phyloP scores from a whole-genome alignment of 164 flowering plant species.

The Vitis labrusca region DNA sequence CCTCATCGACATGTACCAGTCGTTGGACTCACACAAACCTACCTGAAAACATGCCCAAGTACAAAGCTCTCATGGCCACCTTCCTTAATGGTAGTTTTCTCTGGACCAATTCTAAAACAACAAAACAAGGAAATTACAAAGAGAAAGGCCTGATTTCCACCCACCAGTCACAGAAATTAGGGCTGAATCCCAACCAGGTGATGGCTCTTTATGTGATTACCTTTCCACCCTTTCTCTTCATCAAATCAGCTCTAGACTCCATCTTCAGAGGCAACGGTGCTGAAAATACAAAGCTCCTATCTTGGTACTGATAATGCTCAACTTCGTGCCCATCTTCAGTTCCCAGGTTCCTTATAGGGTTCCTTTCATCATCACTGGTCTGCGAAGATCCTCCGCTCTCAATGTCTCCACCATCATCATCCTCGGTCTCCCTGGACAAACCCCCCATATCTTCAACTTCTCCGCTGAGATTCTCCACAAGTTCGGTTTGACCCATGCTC shows the following conservation, averaged over 20 bases:
- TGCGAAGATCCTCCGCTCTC: conserved; percentile 29
- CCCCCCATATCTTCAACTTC: conserved; percentile 25
- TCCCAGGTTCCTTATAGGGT: conserved; percentile 17
- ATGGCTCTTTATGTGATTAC: conserved; percentile 6
- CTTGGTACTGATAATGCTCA: conserved; percentile 12
- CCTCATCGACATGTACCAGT: too few relatives aligned
- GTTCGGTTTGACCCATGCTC: conserved; percentile 17
- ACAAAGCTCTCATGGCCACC: too few relatives aligned
- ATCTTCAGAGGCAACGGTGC: conserved; percentile 68
- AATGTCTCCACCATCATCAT: conserved; percentile 25
- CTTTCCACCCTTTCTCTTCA: conserved; percentile 23
- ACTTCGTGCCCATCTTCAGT: conserved; percentile 16
- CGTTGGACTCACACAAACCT: too few relatives aligned
- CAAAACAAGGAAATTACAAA: too few relatives aligned
- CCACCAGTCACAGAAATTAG: not conserved
- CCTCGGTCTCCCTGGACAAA: conserved; percentile 13
- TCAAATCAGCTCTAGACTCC: conserved; percentile 48
- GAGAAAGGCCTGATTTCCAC: not conserved
- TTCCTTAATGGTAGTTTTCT: too few relatives aligned
- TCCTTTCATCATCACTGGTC: conserved; percentile 35
- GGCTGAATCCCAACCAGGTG: not conserved
- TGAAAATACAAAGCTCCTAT: conserved; percentile 37
- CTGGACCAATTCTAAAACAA: too few relatives aligned
- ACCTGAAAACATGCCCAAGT: too few relatives aligned
- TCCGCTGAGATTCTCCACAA: conserved; percentile 13